Evolutionary conservation across 345 rosid genomes (phyloP).

Genomic region (Gossypium bickii): DNA sequence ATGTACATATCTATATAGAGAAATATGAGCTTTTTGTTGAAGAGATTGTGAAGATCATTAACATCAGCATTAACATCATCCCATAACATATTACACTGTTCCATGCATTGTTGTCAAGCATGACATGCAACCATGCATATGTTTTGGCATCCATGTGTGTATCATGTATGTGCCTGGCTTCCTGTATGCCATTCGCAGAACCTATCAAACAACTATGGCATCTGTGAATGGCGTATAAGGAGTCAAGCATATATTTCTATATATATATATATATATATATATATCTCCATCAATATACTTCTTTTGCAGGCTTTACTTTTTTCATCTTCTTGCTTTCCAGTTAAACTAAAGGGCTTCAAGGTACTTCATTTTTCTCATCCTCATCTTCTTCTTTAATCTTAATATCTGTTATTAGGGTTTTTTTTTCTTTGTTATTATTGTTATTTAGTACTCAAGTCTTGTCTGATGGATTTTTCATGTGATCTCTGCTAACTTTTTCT

Average conservation of each 20-base stretch:
- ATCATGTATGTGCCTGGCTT: constrained; percentile 73
- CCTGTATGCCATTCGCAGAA: constrained; percentile 92
- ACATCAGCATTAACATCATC: not conserved
- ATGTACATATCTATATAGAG: too few relatives aligned
- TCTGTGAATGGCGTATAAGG: constrained; percentile 94
- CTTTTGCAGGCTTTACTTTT: constrained; percentile 7
- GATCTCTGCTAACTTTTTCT: not conserved
- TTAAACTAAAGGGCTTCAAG: not conserved
- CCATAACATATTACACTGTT: not conserved
- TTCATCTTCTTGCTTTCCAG: not conserved
- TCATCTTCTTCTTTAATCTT: not conserved
- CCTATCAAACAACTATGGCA: constrained; percentile 54
- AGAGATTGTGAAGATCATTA: too few relatives aligned
- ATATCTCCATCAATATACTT: not conserved
- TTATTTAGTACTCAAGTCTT: constrained; percentile 2
- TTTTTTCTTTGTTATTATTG: not conserved
- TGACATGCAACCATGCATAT: constrained; percentile 12
- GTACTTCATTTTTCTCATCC: not conserved
- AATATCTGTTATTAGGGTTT: not conserved
- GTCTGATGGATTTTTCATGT: constrained; percentile 20
- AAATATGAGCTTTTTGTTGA: too few relatives aligned
- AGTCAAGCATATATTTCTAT: constrained; percentile 60
- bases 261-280: too few relatives aligned
- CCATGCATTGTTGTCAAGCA: not conserved
- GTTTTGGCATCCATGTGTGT: constrained; percentile 13